Evolutionary conservation across 2,329 filamentous ascomycete genomes (phyloP), one percentile per base, ranked within the genome.

Genomic region (Coniochaeta hoffmannii): DNA sequence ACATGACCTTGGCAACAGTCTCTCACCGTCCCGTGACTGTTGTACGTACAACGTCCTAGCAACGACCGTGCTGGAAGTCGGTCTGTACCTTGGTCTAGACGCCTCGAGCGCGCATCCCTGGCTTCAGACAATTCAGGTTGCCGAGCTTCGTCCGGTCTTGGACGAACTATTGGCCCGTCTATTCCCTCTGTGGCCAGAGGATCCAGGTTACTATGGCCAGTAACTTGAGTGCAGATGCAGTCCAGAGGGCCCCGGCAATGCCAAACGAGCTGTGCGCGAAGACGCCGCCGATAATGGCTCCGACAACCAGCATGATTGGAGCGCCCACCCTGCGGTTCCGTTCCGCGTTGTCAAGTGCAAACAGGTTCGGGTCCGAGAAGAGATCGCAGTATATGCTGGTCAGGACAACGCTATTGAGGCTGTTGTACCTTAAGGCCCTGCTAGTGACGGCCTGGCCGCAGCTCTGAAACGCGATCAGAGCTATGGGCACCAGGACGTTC

Each of bases 341-440:
- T 65, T 81, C 78, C 6, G 67, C 66, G 57, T 82, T 82, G 38
- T 66, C 59, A 9, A 65, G 50, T 1, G 68, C 66, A 34, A 82
- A 77, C 3, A 82, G 62, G 24, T 76, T 68, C 31, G 72, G 70
- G 56, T 90, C 87, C 1, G 85, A 87, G 62, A 90, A 90, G 19
- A 93, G 65, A 66, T 93, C 89, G 65, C 88, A 91, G 72, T 92
- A 93, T 59, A 89, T 85, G 66, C 87, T 90, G 1, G 89, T 93
- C 57, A 94, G 70, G 3, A 92, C 89, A 15, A 91, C 88, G 58
- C 86, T 90, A 0, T 88, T 91, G 19, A 93, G 72, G 2, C 85
- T 82, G 56, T 83, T 85, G 65, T 85, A 87, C 63, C 84, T 80
- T 57, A 93, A 69, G 0, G 87, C 83, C 3, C 88, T 74, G 62